phyloP scores from a whole-genome alignment of 306 rosid genomes.

The Urtica urens region DNA sequence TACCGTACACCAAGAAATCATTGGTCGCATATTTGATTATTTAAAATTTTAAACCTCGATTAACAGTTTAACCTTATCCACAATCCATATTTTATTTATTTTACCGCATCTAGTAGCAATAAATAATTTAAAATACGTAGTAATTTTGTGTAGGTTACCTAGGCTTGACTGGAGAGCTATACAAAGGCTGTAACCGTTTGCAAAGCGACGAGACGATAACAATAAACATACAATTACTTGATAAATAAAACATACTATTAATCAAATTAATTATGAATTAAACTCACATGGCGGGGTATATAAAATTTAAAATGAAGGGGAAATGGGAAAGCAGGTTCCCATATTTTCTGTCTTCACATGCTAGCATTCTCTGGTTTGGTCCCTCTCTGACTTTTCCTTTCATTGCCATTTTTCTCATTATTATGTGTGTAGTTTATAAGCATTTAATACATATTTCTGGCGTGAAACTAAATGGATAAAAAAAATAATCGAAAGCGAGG shows the following conservation, averaged over 20 bases:
- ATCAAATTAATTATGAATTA: not conserved
- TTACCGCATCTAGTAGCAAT: no score
- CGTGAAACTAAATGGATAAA: no score
- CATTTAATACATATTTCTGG: no score
- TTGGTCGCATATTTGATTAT: no score
- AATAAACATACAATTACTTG: not conserved
- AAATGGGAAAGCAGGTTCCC: constrained; percentile 30
- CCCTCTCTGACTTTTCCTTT: constrained; percentile 24
- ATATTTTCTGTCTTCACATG: constrained; percentile 43
- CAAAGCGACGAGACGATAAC: not conserved
- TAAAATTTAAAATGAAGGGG: constrained; percentile 3
- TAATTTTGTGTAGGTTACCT: not conserved
- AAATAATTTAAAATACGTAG: not conserved
- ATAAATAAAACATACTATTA: not conserved
- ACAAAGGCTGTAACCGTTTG: not conserved
- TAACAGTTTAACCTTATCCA: no score
- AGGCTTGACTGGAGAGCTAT: not conserved
- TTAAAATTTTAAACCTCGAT: no score
- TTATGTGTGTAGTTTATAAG: no score
- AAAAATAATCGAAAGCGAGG: no score
- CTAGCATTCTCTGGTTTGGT: constrained; percentile 18
- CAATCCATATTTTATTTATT: no score
- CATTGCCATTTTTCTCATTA: constrained; percentile 15
- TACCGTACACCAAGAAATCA: no score
- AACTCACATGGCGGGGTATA: not conserved